These are phyloP conservation scores for Lentinus brumalis DNA, from an alignment of 768 basidiomycete species.

Conservation along the genomic window DNA sequence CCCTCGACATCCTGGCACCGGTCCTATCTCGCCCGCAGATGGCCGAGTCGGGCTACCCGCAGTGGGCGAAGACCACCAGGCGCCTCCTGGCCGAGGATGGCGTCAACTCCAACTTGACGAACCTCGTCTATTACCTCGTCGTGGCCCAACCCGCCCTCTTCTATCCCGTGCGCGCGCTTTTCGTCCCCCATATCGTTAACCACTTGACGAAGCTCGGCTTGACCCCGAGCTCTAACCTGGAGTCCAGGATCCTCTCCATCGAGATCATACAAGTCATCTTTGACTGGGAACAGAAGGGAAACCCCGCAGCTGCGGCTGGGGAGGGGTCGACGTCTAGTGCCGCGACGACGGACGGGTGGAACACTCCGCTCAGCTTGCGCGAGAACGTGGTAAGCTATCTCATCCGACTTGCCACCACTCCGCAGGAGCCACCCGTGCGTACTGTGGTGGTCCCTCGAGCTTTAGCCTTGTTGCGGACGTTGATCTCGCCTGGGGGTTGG, in stretches of 20 bases:
- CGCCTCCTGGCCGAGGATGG: constrained; percentile 89
- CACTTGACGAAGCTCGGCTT: constrained; percentile 89
- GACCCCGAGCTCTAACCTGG: constrained; percentile 64
- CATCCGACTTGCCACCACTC: constrained; percentile 81
- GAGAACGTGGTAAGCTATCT: constrained; percentile 96
- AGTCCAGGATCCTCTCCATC: constrained; percentile 84
- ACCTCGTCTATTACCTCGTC: constrained; percentile 88
- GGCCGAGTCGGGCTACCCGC: constrained; percentile 56
- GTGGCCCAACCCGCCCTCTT: constrained; percentile 90
- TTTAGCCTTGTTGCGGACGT: constrained; percentile 66
- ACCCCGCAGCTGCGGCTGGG: constrained; percentile 14
- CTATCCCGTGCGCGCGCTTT: constrained; percentile 89
- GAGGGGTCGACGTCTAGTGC: constrained; percentile 12
- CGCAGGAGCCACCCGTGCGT: constrained; percentile 52
- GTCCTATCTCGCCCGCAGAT: constrained; percentile 68
- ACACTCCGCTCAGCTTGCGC: constrained; percentile 75
- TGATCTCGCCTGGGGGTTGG: constrained; percentile 86
- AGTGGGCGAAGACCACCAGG: constrained; percentile 88
- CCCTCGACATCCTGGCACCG: constrained; percentile 84
- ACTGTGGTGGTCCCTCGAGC: constrained; percentile 60
- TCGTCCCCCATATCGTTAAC: constrained; percentile 91
- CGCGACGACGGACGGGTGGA: constrained; percentile 46
- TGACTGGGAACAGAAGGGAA: constrained; percentile 84
- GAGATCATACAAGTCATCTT: constrained; percentile 92
- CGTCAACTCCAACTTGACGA: constrained; percentile 63